Conservation (phyloP, 345 rosid genomes). For the Acer saccharum region DNA sequence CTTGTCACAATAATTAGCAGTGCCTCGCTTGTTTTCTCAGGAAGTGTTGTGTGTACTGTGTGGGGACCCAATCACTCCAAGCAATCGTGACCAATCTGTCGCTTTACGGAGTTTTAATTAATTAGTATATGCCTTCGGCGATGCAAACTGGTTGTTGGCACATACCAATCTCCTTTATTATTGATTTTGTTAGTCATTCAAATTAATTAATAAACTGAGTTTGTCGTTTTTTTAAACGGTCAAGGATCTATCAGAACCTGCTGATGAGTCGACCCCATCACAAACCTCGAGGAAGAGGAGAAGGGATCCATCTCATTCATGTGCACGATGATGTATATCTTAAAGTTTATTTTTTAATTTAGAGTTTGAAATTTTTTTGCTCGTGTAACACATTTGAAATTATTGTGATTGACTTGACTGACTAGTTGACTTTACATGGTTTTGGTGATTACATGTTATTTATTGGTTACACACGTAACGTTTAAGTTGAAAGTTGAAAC, state of each 20-base stretch:
- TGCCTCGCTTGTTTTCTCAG: background rate
- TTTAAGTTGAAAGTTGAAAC: background rate
- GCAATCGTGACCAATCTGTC: slow-evolving; percentile 15
- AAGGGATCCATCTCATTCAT: no score
- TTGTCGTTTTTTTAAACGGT: background rate
- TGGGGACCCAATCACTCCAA: background rate
- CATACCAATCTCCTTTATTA: slow-evolving; percentile 17
- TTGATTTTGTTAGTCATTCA: background rate
- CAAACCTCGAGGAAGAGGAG: no score
- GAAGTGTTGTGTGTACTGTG: background rate
- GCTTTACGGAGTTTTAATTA: background rate
- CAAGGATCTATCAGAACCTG: no score
- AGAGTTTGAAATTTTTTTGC: background rate
- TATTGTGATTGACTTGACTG: background rate
- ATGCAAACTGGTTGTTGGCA: background rate
- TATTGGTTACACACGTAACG: background rate
- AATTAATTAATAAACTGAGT: background rate
- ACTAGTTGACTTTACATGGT: background rate
- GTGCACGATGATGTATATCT: no score
- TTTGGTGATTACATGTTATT: background rate
- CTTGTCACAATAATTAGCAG: background rate
- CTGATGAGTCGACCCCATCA: no score
- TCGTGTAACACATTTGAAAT: slow-evolving; percentile 4
- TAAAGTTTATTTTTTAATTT: background rate
- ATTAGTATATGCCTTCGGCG: background rate